Conservation (phyloP, 1,139 yeast genomes). For the Saccharomyces hybrid region DNA sequence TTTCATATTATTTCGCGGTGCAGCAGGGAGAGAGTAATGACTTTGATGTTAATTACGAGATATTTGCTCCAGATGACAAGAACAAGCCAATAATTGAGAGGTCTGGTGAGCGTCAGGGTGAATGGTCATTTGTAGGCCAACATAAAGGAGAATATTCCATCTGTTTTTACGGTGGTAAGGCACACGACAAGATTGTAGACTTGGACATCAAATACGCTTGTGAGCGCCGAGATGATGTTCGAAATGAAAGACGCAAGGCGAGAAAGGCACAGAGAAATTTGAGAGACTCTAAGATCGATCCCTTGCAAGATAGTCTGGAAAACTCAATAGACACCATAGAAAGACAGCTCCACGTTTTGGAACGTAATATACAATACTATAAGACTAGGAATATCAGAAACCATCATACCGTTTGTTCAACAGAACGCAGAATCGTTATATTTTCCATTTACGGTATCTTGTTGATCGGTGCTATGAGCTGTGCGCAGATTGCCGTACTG, state of each 20-base stretch:
- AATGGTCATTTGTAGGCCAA: constrained; percentile 66
- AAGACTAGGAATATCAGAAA: constrained; percentile 89
- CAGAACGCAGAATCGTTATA: constrained; percentile 79
- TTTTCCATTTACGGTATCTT: constrained; percentile 76
- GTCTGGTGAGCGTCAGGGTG: constrained; percentile 74
- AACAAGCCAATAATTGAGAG: constrained; percentile 44
- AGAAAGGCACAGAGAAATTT: constrained; percentile 14
- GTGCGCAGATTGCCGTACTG: constrained; percentile 72
- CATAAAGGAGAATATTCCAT: constrained; percentile 80
- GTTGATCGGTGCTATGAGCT: constrained; percentile 80
- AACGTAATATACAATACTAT: constrained; percentile 68
- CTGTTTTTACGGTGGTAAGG: constrained; percentile 83
- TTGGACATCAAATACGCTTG: constrained; percentile 54
- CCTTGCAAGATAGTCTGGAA: constrained; percentile 52
- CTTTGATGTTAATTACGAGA: constrained; percentile 73
- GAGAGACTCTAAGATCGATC: constrained; percentile 11
- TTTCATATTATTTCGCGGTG: constrained; percentile 85
- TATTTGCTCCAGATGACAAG: constrained; percentile 61
- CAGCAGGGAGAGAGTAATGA: constrained; percentile 70
- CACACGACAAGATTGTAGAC: constrained; percentile 84
- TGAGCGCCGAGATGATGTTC: constrained; percentile 50
- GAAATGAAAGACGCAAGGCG: constrained; percentile 56
- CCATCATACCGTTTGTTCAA: constrained; percentile 82
- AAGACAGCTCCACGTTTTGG: constrained; percentile 54
- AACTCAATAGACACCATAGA: constrained; percentile 56